Conservation (phyloP, 257 asterid species). For the Phtheirospermum japonicum region DNA sequence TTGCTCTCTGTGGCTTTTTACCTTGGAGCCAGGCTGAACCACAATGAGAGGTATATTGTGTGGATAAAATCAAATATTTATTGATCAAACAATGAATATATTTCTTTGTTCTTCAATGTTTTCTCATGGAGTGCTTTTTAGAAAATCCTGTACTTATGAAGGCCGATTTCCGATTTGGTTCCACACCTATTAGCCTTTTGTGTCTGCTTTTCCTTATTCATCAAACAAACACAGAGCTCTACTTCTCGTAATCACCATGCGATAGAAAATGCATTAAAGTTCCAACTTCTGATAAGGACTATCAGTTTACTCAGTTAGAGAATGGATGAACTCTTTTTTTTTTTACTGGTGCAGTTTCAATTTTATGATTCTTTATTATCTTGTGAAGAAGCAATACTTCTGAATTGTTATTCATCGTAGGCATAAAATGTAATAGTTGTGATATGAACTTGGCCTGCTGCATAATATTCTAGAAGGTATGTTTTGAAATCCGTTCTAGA, state of each 20-base stretch:
- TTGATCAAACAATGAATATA: too few relatives aligned
- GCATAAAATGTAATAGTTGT: neutral
- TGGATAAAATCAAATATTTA: neutral
- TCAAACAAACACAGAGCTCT: too few relatives aligned
- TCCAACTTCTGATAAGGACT: neutral
- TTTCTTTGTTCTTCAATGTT: too few relatives aligned
- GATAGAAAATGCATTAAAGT: neutral
- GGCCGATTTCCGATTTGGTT: too few relatives aligned
- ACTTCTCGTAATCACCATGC: neutral
- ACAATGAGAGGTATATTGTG: constrained; percentile 79
- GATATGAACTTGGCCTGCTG: neutral
- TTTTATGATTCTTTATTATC: neutral
- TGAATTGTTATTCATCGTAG: neutral
- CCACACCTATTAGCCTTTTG: too few relatives aligned
- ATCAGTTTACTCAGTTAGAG: constrained; percentile 5
- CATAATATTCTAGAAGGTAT: neutral
- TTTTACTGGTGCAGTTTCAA: neutral
- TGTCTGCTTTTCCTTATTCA: too few relatives aligned
- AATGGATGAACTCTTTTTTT: neutral
- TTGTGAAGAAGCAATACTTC: neutral
- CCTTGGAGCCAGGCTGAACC: constrained; percentile 82
- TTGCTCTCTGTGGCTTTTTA: constrained; percentile 92
- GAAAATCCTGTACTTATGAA: too few relatives aligned
- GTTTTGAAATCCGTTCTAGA: too few relatives aligned
- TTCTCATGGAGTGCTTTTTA: too few relatives aligned